A percentile compares a stretch with the other conserved stretches of the same genome.
phyloP scores from a whole-genome alignment of 2,329 filamentous ascomycete genomes.

The Trichophyton schoenleinii region DNA sequence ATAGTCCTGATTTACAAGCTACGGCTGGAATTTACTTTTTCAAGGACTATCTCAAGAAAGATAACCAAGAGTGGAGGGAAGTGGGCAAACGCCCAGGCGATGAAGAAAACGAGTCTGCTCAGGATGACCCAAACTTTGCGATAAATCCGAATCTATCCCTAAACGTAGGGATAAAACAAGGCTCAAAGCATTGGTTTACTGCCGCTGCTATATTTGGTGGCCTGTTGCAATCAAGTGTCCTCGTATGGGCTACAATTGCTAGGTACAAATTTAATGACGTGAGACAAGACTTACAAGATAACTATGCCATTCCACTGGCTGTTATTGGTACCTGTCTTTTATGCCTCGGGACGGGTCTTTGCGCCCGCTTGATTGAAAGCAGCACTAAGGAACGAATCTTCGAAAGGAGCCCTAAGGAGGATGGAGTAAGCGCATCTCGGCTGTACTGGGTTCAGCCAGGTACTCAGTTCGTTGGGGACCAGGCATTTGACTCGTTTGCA shows the following conservation, averaged over 20 bases:
- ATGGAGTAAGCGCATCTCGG: no score
- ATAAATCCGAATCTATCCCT: not conserved
- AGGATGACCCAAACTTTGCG: no score
- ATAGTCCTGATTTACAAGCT: no score
- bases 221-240: not conserved
- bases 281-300: not conserved
- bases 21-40: not conserved
- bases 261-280: not conserved
- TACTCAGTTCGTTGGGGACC: no score
- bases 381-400: slow-evolving; percentile 5
- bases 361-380: slow-evolving; percentile 4
- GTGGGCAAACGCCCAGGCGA: no score
- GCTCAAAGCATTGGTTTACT: not conserved
- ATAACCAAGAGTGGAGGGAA: no score
- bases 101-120: no score
- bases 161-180: slow-evolving; percentile 1
- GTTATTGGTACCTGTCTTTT: slow-evolving; percentile 2
- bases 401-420: no score
- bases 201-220: slow-evolving; percentile 2
- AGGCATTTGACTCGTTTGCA: no score
- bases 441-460: no score
- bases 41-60: not conserved
- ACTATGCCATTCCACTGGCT: slow-evolving; percentile 5
- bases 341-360: not conserved
- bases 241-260: not conserved